Evolutionary conservation across 129 eudicot species (phyloP).

Genomic region (Sambucus nigra): DNA sequence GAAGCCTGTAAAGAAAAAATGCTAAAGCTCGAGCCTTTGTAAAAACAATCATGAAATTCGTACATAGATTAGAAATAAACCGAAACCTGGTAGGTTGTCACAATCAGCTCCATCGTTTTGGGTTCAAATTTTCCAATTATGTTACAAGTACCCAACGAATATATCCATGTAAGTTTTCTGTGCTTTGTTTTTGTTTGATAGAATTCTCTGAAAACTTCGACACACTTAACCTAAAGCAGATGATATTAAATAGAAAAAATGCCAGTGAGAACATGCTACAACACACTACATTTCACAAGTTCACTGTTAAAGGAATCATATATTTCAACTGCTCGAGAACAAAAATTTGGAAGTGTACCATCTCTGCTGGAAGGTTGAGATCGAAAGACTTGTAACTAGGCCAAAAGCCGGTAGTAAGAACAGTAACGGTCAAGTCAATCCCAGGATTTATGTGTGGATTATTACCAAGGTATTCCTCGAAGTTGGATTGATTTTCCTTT

Average conservation of each 20-base stretch:
- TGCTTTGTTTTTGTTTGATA: conserved; percentile 48
- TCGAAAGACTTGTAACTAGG: conserved; percentile 46
- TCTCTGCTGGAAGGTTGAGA: conserved; percentile 41
- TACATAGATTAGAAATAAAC: too few species aligned
- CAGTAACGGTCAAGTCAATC: conserved; percentile 41
- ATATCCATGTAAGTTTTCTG: conserved; percentile 79
- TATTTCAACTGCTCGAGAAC: neutral
- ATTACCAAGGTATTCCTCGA: conserved; percentile 25
- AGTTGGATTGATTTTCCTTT: conserved; percentile 32
- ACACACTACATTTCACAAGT: neutral
- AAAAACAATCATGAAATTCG: neutral
- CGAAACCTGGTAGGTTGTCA: conserved; percentile 70
- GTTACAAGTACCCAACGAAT: conserved; percentile 64
- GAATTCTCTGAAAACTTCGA: conserved; percentile 56
- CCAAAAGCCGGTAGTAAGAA: conserved; percentile 48
- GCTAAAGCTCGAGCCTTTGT: neutral
- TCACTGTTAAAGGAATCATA: neutral
- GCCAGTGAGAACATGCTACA: neutral
- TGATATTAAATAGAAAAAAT: neutral
- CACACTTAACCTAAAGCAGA: conserved; percentile 51
- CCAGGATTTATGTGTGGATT: conserved; percentile 30
- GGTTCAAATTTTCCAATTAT: conserved; percentile 66
- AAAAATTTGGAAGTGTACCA: conserved; percentile 15
- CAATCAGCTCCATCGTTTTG: conserved; percentile 69
- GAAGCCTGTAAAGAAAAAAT: conserved; percentile 25